A percentile compares a stretch with the other conserved stretches of the same genome.
phyloP scores from a whole-genome alignment of 345 rosid species.

The Euphorbia lathyris region DNA sequence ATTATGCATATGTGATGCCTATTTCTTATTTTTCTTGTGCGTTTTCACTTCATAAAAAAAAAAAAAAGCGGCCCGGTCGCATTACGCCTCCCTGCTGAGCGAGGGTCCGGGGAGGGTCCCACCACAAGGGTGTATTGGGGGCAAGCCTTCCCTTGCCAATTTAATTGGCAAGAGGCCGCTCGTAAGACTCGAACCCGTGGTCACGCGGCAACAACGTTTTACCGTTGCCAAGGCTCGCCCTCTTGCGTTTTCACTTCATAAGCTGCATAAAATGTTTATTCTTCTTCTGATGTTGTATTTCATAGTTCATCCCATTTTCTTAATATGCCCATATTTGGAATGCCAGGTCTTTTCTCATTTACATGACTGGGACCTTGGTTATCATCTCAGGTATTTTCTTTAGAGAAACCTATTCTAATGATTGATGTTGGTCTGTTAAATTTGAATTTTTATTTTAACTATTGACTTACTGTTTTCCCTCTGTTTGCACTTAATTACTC shows the following conservation, averaged over 20 bases:
- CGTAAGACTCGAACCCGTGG: too few species aligned
- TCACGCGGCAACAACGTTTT: too few species aligned
- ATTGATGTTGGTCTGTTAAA: background rate
- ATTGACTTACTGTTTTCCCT: background rate
- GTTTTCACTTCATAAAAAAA: background rate
- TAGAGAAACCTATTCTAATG: background rate
- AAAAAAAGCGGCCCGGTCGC: too few species aligned
- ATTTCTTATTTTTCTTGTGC: too few species aligned
- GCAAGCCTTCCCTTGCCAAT: too few species aligned
- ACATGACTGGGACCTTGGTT: constrained; percentile 85
- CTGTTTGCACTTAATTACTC: constrained; percentile 17
- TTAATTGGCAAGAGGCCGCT: too few species aligned
- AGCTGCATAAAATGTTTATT: background rate
- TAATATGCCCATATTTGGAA: background rate
- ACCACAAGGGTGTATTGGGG: too few species aligned
- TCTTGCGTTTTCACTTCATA: background rate
- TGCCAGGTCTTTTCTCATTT: constrained; percentile 88
- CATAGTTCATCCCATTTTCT: background rate
- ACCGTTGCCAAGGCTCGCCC: too few species aligned
- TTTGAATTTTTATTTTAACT: background rate
- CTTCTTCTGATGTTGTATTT: background rate
- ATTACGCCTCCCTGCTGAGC: too few species aligned
- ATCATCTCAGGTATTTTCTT: constrained; percentile 72
- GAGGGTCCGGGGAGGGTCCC: too few species aligned
- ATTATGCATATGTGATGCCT: too few species aligned